A percentile compares a stretch with the other conserved stretches of the same genome.
Conservation (phyloP, 1,284 basidiomycete species). For the Pseudozyma thailandica region DNA sequence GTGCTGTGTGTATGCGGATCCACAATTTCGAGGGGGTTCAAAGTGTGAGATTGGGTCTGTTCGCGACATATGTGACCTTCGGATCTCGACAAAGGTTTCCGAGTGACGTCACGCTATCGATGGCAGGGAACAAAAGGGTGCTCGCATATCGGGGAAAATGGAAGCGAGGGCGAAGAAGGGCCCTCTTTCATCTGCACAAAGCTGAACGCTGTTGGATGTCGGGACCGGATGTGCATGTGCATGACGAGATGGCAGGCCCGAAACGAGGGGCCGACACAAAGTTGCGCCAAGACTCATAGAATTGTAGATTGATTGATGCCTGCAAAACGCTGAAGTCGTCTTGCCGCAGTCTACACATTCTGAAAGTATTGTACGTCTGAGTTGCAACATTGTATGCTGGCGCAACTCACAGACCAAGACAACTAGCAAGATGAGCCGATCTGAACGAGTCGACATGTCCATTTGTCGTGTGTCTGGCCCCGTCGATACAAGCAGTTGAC, state of each 20-base stretch:
- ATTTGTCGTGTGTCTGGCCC: too few species aligned
- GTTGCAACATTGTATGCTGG: neutral
- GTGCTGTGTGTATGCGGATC: too few species aligned
- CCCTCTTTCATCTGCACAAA: slow-evolving; percentile 34
- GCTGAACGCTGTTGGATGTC: slow-evolving; percentile 5
- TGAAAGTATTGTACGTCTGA: neutral
- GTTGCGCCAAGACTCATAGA: neutral
- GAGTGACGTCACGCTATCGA: slow-evolving; percentile 47
- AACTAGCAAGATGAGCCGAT: too few species aligned
- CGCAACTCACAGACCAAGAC: too few species aligned
- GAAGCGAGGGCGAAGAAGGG: slow-evolving; percentile 8
- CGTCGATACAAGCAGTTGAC: too few species aligned
- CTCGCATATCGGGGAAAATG: too few species aligned
- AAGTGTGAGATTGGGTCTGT: neutral
- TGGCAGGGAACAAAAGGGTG: slow-evolving; percentile 1
- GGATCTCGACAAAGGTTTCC: slow-evolving; percentile 4
- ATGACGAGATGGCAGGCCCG: neutral
- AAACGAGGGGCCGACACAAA: neutral
- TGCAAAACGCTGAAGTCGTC: neutral
- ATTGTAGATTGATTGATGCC: neutral
- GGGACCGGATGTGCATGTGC: neutral
- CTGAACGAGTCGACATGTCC: too few species aligned
- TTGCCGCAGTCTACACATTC: neutral
- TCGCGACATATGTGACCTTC: neutral
- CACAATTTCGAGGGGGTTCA: neutral